phyloP scores from a whole-genome alignment of 1,284 basidiomycete species.

The Papiliotrema terrestris region DNA sequence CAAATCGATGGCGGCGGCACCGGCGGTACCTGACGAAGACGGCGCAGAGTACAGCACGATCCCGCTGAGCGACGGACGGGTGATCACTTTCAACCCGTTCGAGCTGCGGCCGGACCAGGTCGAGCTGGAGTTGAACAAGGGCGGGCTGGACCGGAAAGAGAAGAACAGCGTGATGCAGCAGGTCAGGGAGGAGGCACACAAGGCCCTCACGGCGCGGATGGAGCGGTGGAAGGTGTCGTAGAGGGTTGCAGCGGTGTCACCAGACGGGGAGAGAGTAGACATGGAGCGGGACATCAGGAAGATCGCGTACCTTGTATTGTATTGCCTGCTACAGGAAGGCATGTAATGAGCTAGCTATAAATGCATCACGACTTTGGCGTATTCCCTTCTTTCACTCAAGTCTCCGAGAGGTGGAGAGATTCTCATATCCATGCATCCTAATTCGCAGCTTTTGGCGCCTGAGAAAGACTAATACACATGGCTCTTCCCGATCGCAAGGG shows the following conservation, averaged over 20 bases:
- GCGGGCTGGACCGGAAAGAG: conserved; percentile 29
- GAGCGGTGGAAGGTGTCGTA: conserved; percentile 32
- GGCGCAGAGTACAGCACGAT: conserved; percentile 6
- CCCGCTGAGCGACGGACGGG: conserved; percentile 31
- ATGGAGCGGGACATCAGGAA: too few species aligned
- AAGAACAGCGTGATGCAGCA: conserved; percentile 20
- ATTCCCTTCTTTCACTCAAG: not conserved
- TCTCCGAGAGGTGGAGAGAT: too few species aligned
- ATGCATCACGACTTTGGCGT: not conserved
- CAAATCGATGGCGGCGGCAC: conserved; percentile 19
- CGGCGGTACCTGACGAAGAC: not conserved
- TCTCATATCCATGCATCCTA: too few species aligned
- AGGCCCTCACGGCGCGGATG: conserved; percentile 30
- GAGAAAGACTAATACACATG: too few species aligned
- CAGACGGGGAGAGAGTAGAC: too few species aligned
- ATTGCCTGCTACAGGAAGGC: too few species aligned
- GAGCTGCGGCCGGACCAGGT: conserved; percentile 27
- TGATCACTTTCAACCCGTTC: conserved; percentile 36
- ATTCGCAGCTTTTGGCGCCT: too few species aligned
- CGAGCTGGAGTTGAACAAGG: conserved; percentile 33
- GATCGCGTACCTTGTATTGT: too few species aligned
- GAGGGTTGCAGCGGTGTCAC: not conserved
- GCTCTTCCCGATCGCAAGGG: too few species aligned
- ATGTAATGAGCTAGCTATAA: too few species aligned
- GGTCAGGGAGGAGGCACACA: conserved; percentile 27